Conservation (phyloP, 257 asterid species). For the Lycium ferocissimum region DNA sequence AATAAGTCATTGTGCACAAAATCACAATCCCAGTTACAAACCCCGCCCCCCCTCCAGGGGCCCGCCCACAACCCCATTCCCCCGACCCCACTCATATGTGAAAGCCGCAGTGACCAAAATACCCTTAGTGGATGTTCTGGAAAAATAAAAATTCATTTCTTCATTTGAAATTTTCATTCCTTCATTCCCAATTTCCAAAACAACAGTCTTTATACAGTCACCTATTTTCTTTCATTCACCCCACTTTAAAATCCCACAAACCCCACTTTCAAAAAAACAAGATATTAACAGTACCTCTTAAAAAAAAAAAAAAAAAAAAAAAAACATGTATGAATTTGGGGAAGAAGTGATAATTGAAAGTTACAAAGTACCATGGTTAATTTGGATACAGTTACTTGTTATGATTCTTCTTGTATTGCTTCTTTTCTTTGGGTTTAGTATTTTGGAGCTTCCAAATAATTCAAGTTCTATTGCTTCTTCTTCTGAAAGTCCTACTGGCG, state of each 20-base stretch:
- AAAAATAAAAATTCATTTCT: not conserved
- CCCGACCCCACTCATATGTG: too few relatives aligned
- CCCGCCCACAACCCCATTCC: too few relatives aligned
- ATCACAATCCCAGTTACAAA: too few relatives aligned
- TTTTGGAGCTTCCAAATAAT: slow-evolving; percentile 45
- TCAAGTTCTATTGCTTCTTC: slow-evolving; percentile 42
- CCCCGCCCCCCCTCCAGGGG: too few relatives aligned
- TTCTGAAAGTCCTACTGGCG: slow-evolving; percentile 16
- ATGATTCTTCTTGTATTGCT: slow-evolving; percentile 63
- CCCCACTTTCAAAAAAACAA: not conserved
- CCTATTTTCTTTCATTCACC: not conserved
- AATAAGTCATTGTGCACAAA: too few relatives aligned
- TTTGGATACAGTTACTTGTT: slow-evolving; percentile 76
- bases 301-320: too few relatives aligned
- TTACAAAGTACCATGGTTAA: slow-evolving; percentile 70
- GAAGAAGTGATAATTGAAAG: slow-evolving; percentile 69
- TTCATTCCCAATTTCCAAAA: not conserved
- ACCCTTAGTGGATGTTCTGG: not conserved
- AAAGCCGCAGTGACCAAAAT: too few relatives aligned
- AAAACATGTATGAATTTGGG: slow-evolving; percentile 63
- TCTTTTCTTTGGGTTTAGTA: slow-evolving; percentile 61
- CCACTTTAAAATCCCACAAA: not conserved
- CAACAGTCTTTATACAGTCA: not conserved
- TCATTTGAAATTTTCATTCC: not conserved
- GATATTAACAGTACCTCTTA: not conserved